These are phyloP conservation scores for Lecanicillium sp. DNA, from an alignment of 2,329 filamentous ascomycete genomes.

Conservation along the genomic window DNA sequence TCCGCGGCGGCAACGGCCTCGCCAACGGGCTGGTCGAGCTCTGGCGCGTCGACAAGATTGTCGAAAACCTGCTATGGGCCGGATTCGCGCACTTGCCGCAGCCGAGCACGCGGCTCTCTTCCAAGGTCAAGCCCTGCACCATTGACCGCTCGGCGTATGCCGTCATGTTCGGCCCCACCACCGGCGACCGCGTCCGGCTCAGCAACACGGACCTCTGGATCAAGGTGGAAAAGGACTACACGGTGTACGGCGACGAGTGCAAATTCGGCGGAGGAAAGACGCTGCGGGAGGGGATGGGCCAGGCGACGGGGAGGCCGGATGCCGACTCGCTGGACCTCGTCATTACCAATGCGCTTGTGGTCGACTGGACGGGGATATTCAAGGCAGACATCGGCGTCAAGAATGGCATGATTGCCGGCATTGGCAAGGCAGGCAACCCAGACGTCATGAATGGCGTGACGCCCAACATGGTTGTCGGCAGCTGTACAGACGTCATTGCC, in stretches of 20 bases:
- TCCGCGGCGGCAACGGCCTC: slow-evolving; percentile 75
- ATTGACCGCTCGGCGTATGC: slow-evolving; percentile 75
- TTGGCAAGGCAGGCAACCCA: slow-evolving; percentile 92
- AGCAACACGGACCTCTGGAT: slow-evolving; percentile 86
- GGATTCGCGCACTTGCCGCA: slow-evolving; percentile 74
- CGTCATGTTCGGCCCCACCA: slow-evolving; percentile 88
- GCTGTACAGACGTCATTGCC: slow-evolving; percentile 85
- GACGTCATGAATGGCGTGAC: slow-evolving; percentile 89
- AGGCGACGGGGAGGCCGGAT: slow-evolving; percentile 69
- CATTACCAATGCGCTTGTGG: slow-evolving; percentile 78
- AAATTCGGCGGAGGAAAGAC: slow-evolving; percentile 96
- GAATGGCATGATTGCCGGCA: slow-evolving; percentile 73
- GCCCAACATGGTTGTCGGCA: slow-evolving; percentile 70
- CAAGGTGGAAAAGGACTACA: slow-evolving; percentile 77
- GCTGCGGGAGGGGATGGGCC: slow-evolving; percentile 89
- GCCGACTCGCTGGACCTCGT: slow-evolving; percentile 72
- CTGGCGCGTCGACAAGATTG: slow-evolving; percentile 54
- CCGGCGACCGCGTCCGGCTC: slow-evolving; percentile 71
- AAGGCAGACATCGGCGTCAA: slow-evolving; percentile 96
- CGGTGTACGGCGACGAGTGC: slow-evolving; percentile 84
- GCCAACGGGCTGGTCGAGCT: slow-evolving; percentile 65
- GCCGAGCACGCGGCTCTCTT: slow-evolving; percentile 47
- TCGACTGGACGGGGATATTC: slow-evolving; percentile 89
- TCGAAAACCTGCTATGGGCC: slow-evolving; percentile 56
- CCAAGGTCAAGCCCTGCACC: slow-evolving; percentile 48